These are phyloP conservation scores for Ceraceosorus guamensis DNA, from an alignment of 1,284 basidiomycete species.

Conservation along the genomic window DNA sequence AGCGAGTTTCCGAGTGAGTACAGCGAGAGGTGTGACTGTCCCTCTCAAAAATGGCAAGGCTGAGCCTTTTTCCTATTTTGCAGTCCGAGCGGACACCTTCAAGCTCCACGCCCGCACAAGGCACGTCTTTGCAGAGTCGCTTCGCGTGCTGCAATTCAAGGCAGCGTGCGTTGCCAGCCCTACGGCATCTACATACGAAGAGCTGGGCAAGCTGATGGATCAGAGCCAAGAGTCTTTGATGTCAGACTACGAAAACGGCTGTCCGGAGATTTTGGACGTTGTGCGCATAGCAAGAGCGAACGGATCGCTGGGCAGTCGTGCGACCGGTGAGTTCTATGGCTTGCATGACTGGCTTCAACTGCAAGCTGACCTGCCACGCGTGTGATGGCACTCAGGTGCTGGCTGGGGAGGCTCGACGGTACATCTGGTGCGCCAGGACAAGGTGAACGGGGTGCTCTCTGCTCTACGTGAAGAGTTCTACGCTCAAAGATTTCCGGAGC, in stretches of 20 bases:
- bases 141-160: constrained; percentile 37
- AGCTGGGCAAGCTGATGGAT: constrained; percentile 39
- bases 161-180: constrained; percentile 15
- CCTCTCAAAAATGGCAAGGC: too few species aligned
- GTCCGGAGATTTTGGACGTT: constrained; percentile 36
- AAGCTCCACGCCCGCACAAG: constrained; percentile 28
- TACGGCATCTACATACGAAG: constrained; percentile 16
- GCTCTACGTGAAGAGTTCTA: constrained; percentile 33
- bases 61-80: neutral
- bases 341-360: too few species aligned
- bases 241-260: constrained; percentile 37
- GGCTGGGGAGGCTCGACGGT: constrained; percentile 47
- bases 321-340: neutral
- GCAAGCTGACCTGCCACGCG: constrained; percentile 12
- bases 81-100: constrained; percentile 34
- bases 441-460: constrained; percentile 24
- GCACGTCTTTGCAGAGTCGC: constrained; percentile 42
- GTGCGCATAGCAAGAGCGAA: constrained; percentile 33
- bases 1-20: constrained; percentile 27
- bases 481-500: constrained; percentile 18
- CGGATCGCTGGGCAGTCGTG: constrained; percentile 36
- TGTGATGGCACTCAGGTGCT: constrained; percentile 17
- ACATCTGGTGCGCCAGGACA: constrained; percentile 34
- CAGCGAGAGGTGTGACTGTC: too few species aligned
- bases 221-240: constrained; percentile 34